Percentiles rank a stretch among this genome's conserved stretches.
phyloP scores from a whole-genome alignment of 192 early-diverging fungal genomes.

The Backusella psychrophila region DNA sequence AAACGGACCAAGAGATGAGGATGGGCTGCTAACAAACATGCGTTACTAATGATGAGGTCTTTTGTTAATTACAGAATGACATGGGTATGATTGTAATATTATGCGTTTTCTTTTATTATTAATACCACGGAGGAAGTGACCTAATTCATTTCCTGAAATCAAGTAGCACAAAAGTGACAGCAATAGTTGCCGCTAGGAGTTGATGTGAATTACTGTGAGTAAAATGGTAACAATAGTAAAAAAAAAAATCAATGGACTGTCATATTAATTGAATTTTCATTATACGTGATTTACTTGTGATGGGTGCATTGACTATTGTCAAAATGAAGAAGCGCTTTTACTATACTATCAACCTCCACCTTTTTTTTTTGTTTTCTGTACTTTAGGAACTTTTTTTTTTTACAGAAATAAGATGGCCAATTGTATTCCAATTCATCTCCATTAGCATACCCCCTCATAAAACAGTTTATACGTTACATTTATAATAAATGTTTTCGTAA shows the following conservation, averaged over 20 bases:
- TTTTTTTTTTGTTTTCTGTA: neutral
- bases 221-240: neutral
- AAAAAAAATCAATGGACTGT: neutral
- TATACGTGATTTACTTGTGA: neutral
- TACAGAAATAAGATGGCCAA: neutral
- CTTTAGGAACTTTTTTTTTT: neutral
- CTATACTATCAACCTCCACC: neutral
- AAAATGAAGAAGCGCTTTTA: neutral
- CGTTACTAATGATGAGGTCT: no score
- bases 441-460: neutral
- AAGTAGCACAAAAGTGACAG: neutral
- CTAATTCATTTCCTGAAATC: neutral
- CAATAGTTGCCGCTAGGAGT: neutral
- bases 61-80: neutral
- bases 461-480: neutral
- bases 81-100: neutral
- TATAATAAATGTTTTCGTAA: neutral
- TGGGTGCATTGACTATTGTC: no score
- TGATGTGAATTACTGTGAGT: neutral
- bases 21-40: no score
- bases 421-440: neutral
- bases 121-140: no score
- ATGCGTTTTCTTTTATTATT: no score
- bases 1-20: no score
- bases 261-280: neutral